Percentiles rank a stretch among this genome's conserved stretches.
Evolutionary conservation across 2,329 filamentous ascomycete genomes (phyloP).

Genomic region (Hirsutella rhossiliensis): DNA sequence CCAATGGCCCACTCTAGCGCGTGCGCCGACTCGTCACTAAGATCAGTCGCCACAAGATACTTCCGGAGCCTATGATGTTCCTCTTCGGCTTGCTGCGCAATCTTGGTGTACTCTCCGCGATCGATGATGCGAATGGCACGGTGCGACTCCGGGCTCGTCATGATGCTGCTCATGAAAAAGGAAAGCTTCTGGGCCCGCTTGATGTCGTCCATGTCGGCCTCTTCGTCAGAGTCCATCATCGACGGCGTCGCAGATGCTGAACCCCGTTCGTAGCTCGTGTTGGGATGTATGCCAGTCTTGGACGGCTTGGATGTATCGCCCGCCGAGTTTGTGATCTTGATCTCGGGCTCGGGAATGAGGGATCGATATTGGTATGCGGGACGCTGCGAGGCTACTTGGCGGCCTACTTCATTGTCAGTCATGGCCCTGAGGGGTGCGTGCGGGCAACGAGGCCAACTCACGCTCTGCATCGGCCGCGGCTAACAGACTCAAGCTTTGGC

Average conservation of each 20-base stretch:
- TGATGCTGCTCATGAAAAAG: constrained; percentile 68
- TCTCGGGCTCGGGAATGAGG: constrained; percentile 52
- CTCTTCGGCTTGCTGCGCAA: constrained; percentile 67
- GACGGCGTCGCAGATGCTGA: constrained; percentile 41
- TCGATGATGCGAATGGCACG: constrained; percentile 83
- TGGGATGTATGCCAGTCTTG: constrained; percentile 60
- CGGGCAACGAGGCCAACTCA: constrained; percentile 30
- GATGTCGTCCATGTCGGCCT: constrained; percentile 74
- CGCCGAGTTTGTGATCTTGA: constrained; percentile 50
- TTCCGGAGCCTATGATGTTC: constrained; percentile 71
- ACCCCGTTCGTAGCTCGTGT: constrained; percentile 69
- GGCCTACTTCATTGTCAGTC: constrained; percentile 23
- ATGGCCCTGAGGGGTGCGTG: too few species aligned
- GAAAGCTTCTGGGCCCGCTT: constrained; percentile 76
- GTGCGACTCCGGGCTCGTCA: constrained; percentile 62
- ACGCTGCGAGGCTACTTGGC: constrained; percentile 38
- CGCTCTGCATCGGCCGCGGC: constrained; percentile 71
- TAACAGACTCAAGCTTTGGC: constrained; percentile 47
- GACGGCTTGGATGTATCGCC: constrained; percentile 45
- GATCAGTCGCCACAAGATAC: constrained; percentile 89
- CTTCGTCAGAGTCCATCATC: constrained; percentile 71
- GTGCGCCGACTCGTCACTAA: constrained; percentile 89
- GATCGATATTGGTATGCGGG: constrained; percentile 46
- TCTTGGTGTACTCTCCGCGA: constrained; percentile 69
- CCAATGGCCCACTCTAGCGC: constrained; percentile 97